phyloP scores from a whole-genome alignment of 2,329 filamentous ascomycete species.

The Paracamarosporium sp. region DNA sequence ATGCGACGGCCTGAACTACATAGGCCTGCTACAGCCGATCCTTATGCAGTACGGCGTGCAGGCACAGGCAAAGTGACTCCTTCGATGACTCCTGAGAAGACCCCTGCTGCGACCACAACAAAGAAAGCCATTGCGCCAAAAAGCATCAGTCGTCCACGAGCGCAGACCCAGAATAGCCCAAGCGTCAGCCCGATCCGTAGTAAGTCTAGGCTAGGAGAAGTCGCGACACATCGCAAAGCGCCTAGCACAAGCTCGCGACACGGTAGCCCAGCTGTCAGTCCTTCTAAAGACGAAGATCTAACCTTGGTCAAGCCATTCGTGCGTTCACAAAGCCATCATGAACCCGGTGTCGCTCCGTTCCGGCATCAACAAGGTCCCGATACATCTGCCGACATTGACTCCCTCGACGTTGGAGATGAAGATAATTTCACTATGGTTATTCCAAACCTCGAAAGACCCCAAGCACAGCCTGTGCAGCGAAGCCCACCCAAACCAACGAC shows the following conservation, averaged over 20 bases:
- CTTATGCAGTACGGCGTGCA: conserved; percentile 52
- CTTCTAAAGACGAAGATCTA: conserved; percentile 53
- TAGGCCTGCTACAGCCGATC: conserved; percentile 62
- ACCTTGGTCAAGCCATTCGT: conserved; percentile 55
- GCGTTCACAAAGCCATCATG: conserved; percentile 41
- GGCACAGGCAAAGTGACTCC: conserved; percentile 51
- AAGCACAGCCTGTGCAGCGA: conserved; percentile 32
- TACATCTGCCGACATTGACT: conserved; percentile 48
- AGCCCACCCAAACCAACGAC: conserved; percentile 40
- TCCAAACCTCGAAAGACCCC: conserved; percentile 46
- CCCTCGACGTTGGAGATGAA: conserved; percentile 48
- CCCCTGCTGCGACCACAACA: conserved; percentile 46
- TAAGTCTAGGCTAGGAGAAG: conserved; percentile 43
- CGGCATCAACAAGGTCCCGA: conserved; percentile 47
- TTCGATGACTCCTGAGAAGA: conserved; percentile 55
- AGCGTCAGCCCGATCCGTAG: conserved; percentile 43
- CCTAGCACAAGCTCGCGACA: conserved; percentile 35
- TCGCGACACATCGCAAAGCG: conserved; percentile 36
- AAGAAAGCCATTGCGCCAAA: conserved; percentile 45
- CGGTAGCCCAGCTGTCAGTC: conserved; percentile 41
- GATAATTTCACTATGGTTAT: conserved; percentile 61
- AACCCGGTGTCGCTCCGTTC: conserved; percentile 37
- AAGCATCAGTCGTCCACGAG: conserved; percentile 35
- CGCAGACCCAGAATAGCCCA: conserved; percentile 44
- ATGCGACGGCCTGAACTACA: conserved; percentile 52